Evolutionary conservation across 169 alveolate species (phyloP).

Genomic region (Plasmodium gonderi): DNA sequence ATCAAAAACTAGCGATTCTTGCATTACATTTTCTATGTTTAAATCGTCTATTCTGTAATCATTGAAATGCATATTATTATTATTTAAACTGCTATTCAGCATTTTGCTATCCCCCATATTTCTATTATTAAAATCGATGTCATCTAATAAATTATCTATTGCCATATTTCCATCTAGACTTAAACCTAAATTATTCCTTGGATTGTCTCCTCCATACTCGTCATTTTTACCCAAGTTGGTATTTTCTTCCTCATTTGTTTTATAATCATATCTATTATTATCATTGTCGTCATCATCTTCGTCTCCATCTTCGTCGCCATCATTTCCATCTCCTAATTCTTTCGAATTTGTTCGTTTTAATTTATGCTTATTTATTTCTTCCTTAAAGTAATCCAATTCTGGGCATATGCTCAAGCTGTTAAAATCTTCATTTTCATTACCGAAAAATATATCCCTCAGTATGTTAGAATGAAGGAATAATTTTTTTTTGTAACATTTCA

Average conservation of each 20-base stretch:
- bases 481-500: constrained; percentile 12
- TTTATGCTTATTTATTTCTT: constrained; percentile 54
- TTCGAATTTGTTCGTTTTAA: constrained; percentile 44
- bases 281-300: background rate
- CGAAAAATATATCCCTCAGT: constrained; percentile 23
- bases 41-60: constrained; percentile 59
- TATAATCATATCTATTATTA: background rate
- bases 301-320: background rate
- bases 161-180: constrained; percentile 10
- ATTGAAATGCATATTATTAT: constrained; percentile 3
- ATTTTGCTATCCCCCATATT: constrained; percentile 16
- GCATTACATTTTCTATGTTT: constrained; percentile 70
- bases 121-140: constrained; percentile 4
- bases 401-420: constrained; percentile 55
- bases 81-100: background rate
- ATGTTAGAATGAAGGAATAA: constrained; percentile 18
- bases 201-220: background rate
- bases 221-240: background rate
- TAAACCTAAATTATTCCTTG: background rate
- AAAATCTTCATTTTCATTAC: constrained; percentile 31
- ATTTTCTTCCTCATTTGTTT: background rate
- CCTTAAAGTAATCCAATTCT: constrained; percentile 66
- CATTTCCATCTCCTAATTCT: constrained; percentile 14
- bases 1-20: constrained; percentile 65
- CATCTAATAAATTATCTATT: constrained; percentile 43